Conservation (phyloP, 78 protist species). For the Planoprotostelium fungivorum region DNA sequence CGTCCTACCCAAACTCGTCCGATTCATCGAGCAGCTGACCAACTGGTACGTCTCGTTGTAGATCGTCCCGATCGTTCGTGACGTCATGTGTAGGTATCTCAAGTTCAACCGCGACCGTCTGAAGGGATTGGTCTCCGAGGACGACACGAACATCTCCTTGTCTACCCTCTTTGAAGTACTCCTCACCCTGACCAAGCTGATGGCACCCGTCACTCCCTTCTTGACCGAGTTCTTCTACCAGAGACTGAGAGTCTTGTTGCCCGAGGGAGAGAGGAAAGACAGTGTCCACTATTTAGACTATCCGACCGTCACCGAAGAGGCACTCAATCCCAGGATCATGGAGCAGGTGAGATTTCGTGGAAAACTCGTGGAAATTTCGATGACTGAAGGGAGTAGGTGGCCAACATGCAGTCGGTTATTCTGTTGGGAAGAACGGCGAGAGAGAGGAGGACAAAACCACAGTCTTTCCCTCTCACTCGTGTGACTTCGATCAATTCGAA, state of each 20-base stretch:
- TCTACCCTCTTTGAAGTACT: constrained; percentile 80
- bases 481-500: constrained; percentile 38
- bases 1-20: constrained; percentile 92
- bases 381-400: constrained; percentile 15
- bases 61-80: constrained; percentile 58
- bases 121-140: constrained; percentile 62
- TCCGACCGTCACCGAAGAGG: constrained; percentile 50
- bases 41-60: constrained; percentile 96
- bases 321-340: constrained; percentile 67
- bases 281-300: constrained; percentile 81
- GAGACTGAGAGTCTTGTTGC: constrained; percentile 63
- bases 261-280: constrained; percentile 48
- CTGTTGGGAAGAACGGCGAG: constrained; percentile 77
- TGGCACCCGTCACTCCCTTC: constrained; percentile 99
- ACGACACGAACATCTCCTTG: constrained; percentile 61
- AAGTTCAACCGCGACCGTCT: constrained; percentile 30
- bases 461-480: constrained; percentile 65
- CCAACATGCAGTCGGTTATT: constrained; percentile 85
- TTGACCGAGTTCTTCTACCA: constrained; percentile 92
- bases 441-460: constrained; percentile 71
- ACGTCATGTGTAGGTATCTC: constrained; percentile 16
- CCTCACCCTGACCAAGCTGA: constrained; percentile 62
- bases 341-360: constrained; percentile 8
- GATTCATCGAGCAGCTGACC: constrained; percentile 87
- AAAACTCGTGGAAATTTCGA: neutral